Base-by-base conservation (phyloP, 768 basidiomycete species). In the Mrakia blollopis region DNA sequence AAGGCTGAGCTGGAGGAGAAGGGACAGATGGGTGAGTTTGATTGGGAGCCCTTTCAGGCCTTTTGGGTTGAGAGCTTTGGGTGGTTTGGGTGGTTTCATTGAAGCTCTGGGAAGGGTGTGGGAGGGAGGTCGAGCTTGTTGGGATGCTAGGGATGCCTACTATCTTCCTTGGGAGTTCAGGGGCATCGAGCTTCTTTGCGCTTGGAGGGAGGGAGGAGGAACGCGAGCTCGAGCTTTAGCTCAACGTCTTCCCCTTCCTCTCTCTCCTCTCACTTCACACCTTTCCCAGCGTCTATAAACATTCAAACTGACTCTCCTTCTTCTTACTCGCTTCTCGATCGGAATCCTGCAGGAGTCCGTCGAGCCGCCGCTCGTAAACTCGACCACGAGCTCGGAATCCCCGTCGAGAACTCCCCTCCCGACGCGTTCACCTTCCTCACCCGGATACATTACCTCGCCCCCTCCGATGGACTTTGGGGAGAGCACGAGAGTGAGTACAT, bases 321-420 rank as follows among this genome's bases (percentile, higher is more conserved):
- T 32, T 44, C 14, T 28, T 30, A 28, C 25, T 41, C 25, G 32
- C 47, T 9, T 44, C n/a, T 60, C 3, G n/a, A 9, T 8, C 39
- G 30, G 47, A 32, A 25, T 16, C 41, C 25, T 30, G 5, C 88
- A 81, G 95, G 95, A 73, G 95, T 97, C 41, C 87, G 90, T 70
- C 84, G 89, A 50, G 97, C 97, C n/a, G 97, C 94, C 1, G 91
- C 93, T 18, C 88, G 97, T 80, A 99, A 99, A 85, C 88, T 99
- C 14, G 91, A 94, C 80, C 97, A 99, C 80, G 97, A 99, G 84
- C 88, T 99, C 28, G 97, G 97, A 41, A 97, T 98, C 79, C 94
- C 93, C 5, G 85, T 80, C 67, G 85, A 80, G 52, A 91, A 96
- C 83, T 90, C 93, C 0, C 90, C 91, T 2, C 83, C 92, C 61